Evolutionary conservation across 208 protist species (phyloP).

Genomic region (Wallacemonas sp.): DNA sequence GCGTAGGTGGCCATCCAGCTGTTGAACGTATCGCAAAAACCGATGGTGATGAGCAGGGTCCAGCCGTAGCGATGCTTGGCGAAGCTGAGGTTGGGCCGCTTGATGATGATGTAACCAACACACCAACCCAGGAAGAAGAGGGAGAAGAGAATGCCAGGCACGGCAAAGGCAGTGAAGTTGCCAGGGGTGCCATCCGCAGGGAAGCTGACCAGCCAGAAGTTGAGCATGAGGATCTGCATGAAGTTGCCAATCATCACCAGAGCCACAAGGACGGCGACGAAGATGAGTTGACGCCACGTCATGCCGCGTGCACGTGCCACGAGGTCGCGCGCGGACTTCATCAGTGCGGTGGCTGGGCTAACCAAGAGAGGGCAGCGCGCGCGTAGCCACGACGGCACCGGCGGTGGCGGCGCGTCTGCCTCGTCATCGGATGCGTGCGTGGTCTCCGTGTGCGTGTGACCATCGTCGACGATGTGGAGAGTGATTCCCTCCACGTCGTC

Average conservation of each 20-base stretch:
- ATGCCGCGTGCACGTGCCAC: slow-evolving; percentile 22
- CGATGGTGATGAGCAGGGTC: slow-evolving; percentile 54
- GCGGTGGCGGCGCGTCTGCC: not conserved
- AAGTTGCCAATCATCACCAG: slow-evolving; percentile 74
- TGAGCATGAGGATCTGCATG: slow-evolving; percentile 86
- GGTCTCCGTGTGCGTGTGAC: no score
- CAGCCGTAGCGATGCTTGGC: slow-evolving; percentile 46
- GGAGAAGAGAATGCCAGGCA: slow-evolving; percentile 63
- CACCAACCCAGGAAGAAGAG: slow-evolving; percentile 61
- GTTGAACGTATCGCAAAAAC: slow-evolving; percentile 70
- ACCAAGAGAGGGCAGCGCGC: not conserved
- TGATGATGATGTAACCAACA: slow-evolving; percentile 42
- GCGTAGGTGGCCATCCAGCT: slow-evolving; percentile 80
- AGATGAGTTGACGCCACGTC: slow-evolving; percentile 41
- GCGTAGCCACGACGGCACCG: not conserved
- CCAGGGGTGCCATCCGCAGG: slow-evolving; percentile 53
- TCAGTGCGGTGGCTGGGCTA: not conserved
- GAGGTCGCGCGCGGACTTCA: slow-evolving; percentile 13
- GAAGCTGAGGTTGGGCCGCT: slow-evolving; percentile 62
- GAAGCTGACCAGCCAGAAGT: slow-evolving; percentile 83
- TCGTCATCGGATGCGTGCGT: not conserved
- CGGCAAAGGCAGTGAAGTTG: slow-evolving; percentile 75
- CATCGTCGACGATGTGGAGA: not conserved
- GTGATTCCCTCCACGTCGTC: not conserved
- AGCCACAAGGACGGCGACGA: slow-evolving; percentile 44